Evolutionary conservation across 2,329 filamentous ascomycete species (phyloP).

Genomic region (Pseudogymnoascus pannorum): DNA sequence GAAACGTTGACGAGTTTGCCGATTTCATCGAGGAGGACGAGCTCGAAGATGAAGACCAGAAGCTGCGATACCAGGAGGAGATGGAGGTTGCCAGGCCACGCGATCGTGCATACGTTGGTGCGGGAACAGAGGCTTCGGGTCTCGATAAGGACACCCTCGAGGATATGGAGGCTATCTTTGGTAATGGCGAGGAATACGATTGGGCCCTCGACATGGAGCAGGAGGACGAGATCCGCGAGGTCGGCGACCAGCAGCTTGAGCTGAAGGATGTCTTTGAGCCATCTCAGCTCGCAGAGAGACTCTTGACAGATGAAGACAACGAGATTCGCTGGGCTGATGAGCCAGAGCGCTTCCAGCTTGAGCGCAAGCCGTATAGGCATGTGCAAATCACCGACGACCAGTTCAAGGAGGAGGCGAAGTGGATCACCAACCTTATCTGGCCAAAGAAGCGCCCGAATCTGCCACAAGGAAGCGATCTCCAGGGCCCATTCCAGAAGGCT

Average conservation of each 20-base stretch:
- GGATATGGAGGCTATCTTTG: constrained; percentile 94
- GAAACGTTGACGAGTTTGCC: constrained; percentile 72
- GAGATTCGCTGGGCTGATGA: constrained; percentile 81
- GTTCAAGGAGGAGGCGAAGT: constrained; percentile 80
- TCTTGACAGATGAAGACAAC: constrained; percentile 94
- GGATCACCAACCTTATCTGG: constrained; percentile 87
- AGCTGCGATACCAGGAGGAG: constrained; percentile 71
- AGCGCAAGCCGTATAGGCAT: constrained; percentile 80
- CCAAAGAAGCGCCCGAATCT: constrained; percentile 61
- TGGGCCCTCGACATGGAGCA: constrained; percentile 90
- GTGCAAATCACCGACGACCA: constrained; percentile 75
- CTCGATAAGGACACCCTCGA: constrained; percentile 89
- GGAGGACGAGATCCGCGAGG: constrained; percentile 69
- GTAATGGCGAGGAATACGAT: constrained; percentile 89
- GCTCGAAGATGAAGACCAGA: constrained; percentile 75
- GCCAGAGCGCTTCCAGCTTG: constrained; percentile 89
- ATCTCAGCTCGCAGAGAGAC: constrained; percentile 85
- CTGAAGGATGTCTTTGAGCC: constrained; percentile 98
- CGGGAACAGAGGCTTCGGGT: constrained; percentile 69
- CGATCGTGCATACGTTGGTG: constrained; percentile 58
- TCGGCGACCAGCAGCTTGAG: constrained; percentile 77
- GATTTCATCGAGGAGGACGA: constrained; percentile 98
- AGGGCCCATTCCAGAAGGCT: constrained; percentile 76
- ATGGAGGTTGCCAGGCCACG: constrained; percentile 79
- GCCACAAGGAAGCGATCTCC: constrained; percentile 57